These are phyloP conservation scores for Leucosporidium yakuticum DNA, from an alignment of 768 basidiomycete species.

Conservation along the genomic window DNA sequence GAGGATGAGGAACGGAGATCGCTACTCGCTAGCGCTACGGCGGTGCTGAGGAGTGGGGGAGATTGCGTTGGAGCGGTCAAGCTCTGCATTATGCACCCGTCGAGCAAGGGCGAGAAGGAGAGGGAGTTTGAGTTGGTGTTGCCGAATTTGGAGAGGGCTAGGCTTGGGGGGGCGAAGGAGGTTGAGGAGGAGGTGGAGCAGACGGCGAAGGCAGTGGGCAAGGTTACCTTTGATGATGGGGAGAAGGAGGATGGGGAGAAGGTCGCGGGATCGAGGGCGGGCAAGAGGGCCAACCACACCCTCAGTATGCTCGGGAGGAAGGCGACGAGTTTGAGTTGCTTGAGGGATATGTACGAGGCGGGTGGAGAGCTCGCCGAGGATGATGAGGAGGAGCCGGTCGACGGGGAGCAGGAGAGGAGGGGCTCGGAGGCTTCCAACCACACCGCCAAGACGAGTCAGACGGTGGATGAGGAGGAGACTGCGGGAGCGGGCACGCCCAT, in stretches of 20 bases:
- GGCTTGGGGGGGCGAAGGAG: not conserved
- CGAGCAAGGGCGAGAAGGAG: not conserved
- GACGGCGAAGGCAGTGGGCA: not conserved
- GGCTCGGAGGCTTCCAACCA: too few relatives aligned
- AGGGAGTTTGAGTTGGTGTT: conserved; percentile 15
- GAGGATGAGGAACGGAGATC: conserved; percentile 71
- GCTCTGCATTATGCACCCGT: conserved; percentile 53
- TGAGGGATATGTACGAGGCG: conserved; percentile 37
- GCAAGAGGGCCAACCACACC: conserved; percentile 40
- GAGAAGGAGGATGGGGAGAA: conserved; percentile 45
- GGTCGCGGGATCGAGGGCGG: too few relatives aligned
- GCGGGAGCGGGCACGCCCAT: not conserved
- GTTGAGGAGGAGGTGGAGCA: conserved; percentile 5
- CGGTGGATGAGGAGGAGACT: not conserved
- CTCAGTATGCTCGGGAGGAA: conserved; percentile 44
- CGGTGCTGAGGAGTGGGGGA: conserved; percentile 74
- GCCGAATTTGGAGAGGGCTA: not conserved
- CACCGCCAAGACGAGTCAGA: not conserved
- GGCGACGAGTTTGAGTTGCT: conserved; percentile 41
- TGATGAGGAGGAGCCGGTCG: conserved; percentile 28
- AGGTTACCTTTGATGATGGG: too few relatives aligned
- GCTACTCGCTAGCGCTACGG: conserved; percentile 77
- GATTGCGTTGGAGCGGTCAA: conserved; percentile 84
- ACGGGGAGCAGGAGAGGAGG: conserved; percentile 19
- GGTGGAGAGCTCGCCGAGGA: conserved; percentile 20